Conservation (phyloP, 2,329 filamentous ascomycete species). For the Rhynchosporium graminicola region DNA sequence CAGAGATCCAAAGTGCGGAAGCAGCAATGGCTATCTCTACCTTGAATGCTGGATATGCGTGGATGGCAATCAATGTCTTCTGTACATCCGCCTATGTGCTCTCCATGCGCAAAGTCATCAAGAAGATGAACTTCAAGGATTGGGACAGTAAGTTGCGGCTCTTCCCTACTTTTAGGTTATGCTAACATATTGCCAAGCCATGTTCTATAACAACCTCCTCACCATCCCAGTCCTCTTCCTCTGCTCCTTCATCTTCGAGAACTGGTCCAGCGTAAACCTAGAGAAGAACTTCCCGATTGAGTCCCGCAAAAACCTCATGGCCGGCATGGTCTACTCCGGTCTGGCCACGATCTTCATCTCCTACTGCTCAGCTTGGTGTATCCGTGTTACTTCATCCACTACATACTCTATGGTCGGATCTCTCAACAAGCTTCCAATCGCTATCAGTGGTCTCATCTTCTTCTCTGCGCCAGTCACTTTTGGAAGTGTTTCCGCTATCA, state of each 20-base stretch:
- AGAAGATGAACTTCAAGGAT: constrained; percentile 99
- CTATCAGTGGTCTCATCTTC: constrained; percentile 88
- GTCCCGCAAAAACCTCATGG: constrained; percentile 74
- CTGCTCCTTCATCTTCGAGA: constrained; percentile 79
- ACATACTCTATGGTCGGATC: constrained; percentile 99
- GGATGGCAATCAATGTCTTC: constrained; percentile 97
- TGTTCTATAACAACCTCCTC: constrained; percentile 99
- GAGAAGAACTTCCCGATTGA: constrained; percentile 84
- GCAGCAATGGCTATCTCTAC: constrained; percentile 79
- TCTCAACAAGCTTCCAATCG: constrained; percentile 96
- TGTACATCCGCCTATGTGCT: constrained; percentile 89
- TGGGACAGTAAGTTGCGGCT: constrained; percentile 80
- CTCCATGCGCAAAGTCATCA: constrained; percentile 96
- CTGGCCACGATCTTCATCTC: constrained; percentile 95
- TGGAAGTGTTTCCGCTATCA: constrained; percentile 87
- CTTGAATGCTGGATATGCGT: constrained; percentile 90
- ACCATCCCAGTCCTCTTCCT: constrained; percentile 89
- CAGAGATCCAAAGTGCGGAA: constrained; percentile 46
- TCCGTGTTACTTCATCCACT: constrained; percentile 93
- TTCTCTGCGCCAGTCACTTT: constrained; percentile 93
- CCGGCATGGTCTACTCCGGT: constrained; percentile 92
- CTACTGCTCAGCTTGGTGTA: constrained; percentile 99
- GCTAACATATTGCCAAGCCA: constrained; percentile 61
- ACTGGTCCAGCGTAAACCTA: constrained; percentile 89
- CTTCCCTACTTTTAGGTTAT: not conserved